phyloP scores from a whole-genome alignment of 345 rosid genomes.

The Leavenworthia alabamica region DNA sequence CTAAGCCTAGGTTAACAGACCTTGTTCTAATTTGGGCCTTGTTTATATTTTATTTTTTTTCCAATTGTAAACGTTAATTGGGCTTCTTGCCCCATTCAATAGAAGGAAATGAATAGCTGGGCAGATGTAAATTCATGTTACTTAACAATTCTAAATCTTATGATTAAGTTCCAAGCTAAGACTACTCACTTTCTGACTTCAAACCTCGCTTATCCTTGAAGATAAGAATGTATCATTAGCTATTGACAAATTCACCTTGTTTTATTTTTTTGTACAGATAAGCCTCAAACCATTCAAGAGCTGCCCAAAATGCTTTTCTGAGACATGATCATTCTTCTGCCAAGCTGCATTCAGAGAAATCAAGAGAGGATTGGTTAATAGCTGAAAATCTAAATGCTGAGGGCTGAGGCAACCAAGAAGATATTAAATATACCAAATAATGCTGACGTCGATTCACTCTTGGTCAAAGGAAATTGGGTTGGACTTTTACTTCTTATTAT shows the following conservation, averaged over 20 bases:
- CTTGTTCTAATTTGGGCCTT: no score
- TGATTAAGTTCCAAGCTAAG: background rate
- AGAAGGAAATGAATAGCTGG: no score
- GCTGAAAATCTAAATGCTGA: constrained; percentile 61
- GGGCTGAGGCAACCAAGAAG: constrained; percentile 74
- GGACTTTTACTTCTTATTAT: no score
- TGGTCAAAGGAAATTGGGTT: no score
- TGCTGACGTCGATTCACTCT: no score
- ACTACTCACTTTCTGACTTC: background rate
- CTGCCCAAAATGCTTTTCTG: constrained; percentile 68
- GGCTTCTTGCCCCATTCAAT: no score
- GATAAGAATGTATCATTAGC: background rate
- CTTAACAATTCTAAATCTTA: background rate
- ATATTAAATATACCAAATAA: constrained; percentile 54
- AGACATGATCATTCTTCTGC: constrained; percentile 80
- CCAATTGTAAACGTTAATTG: no score
- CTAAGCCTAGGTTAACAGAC: no score
- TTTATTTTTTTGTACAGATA: constrained; percentile 43
- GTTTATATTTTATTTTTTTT: no score
- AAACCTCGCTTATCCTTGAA: background rate
- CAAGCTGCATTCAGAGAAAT: constrained; percentile 57
- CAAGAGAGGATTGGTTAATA: constrained; percentile 60
- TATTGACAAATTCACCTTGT: background rate
- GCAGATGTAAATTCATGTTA: no score
- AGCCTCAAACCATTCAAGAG: constrained; percentile 74